Evolutionary conservation across 179 eudicot species (phyloP).

Genomic region (Patellifolia procumbens): DNA sequence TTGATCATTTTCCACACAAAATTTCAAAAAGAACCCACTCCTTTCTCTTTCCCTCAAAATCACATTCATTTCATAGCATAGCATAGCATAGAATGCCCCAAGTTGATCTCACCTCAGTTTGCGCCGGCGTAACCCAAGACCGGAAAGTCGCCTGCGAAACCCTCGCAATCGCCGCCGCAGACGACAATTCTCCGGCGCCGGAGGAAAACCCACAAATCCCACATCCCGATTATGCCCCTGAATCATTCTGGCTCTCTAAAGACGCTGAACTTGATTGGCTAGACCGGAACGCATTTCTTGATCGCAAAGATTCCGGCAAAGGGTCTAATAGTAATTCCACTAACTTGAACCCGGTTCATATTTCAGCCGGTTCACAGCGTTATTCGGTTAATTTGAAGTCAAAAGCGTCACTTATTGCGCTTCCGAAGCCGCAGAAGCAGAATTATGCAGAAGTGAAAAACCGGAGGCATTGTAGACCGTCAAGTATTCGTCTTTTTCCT

Average conservation of each 20-base stretch:
- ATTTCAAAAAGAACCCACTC: background rate
- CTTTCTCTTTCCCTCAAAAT: slow-evolving; percentile 9
- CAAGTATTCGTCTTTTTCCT: slow-evolving; percentile 53
- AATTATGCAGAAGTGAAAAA: slow-evolving; percentile 43
- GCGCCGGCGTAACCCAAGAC: slow-evolving; percentile 31
- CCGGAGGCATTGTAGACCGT: slow-evolving; percentile 37
- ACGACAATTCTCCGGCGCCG: slow-evolving; percentile 6
- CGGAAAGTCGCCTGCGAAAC: slow-evolving; percentile 46
- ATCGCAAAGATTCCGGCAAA: slow-evolving; percentile 70
- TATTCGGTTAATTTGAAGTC: slow-evolving; percentile 40
- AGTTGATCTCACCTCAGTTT: slow-evolving; percentile 40
- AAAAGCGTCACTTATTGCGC: slow-evolving; percentile 55
- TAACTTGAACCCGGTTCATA: slow-evolving; percentile 12
- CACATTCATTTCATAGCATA: slow-evolving; percentile 10
- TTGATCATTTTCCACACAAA: background rate
- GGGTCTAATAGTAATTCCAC: slow-evolving; percentile 26
- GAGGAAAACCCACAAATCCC: background rate
- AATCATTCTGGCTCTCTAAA: slow-evolving; percentile 70
- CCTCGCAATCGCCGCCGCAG: slow-evolving; percentile 9
- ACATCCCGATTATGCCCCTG: slow-evolving; percentile 57
- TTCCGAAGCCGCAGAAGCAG: slow-evolving; percentile 66
- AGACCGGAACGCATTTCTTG: slow-evolving; percentile 64
- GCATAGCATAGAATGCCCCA: slow-evolving; percentile 49
- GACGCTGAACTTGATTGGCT: slow-evolving; percentile 88
- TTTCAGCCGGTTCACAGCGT: slow-evolving; percentile 39